These are phyloP conservation scores for Penicillium sp. DNA, from an alignment of 2,329 filamentous ascomycete species.

Conservation along the genomic window DNA sequence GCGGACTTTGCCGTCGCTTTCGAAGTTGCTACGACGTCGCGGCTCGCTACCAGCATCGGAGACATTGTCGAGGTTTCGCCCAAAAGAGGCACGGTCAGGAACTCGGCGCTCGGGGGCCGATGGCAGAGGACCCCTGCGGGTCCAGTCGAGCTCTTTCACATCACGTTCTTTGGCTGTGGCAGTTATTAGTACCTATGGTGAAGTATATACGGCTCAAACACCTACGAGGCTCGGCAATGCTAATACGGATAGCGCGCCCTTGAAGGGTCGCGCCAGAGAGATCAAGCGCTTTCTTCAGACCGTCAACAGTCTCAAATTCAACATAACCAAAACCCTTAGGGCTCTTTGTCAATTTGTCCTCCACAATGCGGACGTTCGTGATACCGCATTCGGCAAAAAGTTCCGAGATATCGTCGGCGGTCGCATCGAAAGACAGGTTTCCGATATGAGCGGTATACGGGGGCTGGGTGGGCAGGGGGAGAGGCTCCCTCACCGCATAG, in stretches of 20 bases:
- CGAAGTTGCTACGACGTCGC: constrained; percentile 67
- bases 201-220: constrained; percentile 9
- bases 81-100: constrained; percentile 61
- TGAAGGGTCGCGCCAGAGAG: constrained; percentile 83
- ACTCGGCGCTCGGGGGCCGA: constrained; percentile 67
- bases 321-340: constrained; percentile 99
- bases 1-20: constrained; percentile 74
- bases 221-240: constrained; percentile 94
- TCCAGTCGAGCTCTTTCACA: constrained; percentile 87
- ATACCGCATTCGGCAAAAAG: constrained; percentile 87
- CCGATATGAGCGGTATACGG: constrained; percentile 95
- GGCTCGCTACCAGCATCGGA: constrained; percentile 68
- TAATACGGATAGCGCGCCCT: constrained; percentile 87
- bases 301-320: constrained; percentile 86
- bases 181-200: constrained; percentile 38
- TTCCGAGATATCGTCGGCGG: constrained; percentile 77
- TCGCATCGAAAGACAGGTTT: constrained; percentile 95
- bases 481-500: constrained; percentile 63
- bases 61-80: constrained; percentile 58
- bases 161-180: constrained; percentile 81
- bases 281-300: constrained; percentile 86
- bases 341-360: constrained; percentile 90
- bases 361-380: constrained; percentile 91
- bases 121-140: constrained; percentile 85
- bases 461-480: constrained; percentile 87